A percentile compares a stretch with the other conserved stretches of the same genome.
phyloP scores from a whole-genome alignment of 2,329 filamentous ascomycete species.

The Beauveria medogensis region DNA sequence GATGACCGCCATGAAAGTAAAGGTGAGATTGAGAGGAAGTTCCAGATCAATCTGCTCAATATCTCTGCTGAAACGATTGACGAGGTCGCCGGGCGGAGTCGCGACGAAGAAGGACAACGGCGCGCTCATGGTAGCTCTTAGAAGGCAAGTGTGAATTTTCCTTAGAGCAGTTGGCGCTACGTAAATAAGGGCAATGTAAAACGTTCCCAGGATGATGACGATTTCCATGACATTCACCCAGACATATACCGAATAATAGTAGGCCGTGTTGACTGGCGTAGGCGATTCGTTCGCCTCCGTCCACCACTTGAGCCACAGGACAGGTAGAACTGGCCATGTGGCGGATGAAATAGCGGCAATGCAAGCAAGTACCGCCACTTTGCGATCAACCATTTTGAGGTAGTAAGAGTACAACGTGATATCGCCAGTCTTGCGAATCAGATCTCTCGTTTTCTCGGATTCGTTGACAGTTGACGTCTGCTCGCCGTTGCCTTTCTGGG shows the following conservation, averaged over 20 bases:
- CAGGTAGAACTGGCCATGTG: neutral
- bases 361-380: neutral
- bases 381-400: neutral
- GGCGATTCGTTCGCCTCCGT: conserved; percentile 14
- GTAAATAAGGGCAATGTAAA: conserved; percentile 14
- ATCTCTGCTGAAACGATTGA: conserved; percentile 33
- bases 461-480: conserved; percentile 2
- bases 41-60: conserved; percentile 30
- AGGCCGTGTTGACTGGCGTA: conserved; percentile 14
- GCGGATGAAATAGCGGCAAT: neutral
- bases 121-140: conserved; percentile 24
- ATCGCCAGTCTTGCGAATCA: conserved; percentile 12
- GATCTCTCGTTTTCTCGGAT: conserved; percentile 4
- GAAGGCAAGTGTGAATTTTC: conserved; percentile 14
- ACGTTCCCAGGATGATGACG: conserved; percentile 3
- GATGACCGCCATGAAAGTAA: conserved; percentile 17
- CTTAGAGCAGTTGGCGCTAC: conserved; percentile 20
- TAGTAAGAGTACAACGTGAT: conserved; percentile 16
- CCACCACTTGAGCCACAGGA: conserved; percentile 20
- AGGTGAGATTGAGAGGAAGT: conserved; percentile 23
- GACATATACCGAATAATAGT: conserved; percentile 16
- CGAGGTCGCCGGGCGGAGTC: conserved; percentile 26
- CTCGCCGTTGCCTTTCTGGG: conserved; percentile 11
- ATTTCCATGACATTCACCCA: conserved; percentile 11
- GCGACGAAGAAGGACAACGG: conserved; percentile 27